These are phyloP conservation scores for Peniophora sp. DNA, from an alignment of 1,284 basidiomycete species.

Conservation along the genomic window DNA sequence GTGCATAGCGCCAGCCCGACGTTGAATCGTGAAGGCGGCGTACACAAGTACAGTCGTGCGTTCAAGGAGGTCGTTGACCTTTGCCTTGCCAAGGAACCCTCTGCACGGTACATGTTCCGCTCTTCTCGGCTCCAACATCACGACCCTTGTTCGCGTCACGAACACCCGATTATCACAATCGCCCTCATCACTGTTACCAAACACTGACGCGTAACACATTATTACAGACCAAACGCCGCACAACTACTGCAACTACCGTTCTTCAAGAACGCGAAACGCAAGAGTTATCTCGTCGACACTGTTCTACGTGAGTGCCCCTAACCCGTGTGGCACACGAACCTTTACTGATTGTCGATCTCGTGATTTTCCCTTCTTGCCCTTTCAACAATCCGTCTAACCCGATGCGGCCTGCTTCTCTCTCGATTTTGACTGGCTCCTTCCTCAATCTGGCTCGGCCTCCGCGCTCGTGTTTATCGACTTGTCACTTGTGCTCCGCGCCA, in stretches of 20 bases:
- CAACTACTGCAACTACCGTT: slow-evolving; percentile 76
- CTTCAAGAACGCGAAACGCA: slow-evolving; percentile 73
- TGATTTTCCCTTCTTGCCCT: too few species aligned
- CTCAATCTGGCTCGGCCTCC: too few species aligned
- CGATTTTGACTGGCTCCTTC: too few species aligned
- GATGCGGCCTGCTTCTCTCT: too few species aligned
- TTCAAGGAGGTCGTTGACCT: slow-evolving; percentile 77
- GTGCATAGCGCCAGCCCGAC: slow-evolving; percentile 69
- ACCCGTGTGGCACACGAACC: neutral
- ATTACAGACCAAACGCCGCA: slow-evolving; percentile 60
- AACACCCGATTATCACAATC: too few species aligned
- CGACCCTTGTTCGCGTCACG: neutral
- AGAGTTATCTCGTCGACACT: slow-evolving; percentile 62
- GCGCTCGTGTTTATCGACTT: too few species aligned
- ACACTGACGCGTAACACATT: neutral
- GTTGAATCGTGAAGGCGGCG: slow-evolving; percentile 63
- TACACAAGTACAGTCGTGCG: slow-evolving; percentile 72
- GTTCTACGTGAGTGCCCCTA: slow-evolving; percentile 49
- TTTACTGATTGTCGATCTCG: too few species aligned
- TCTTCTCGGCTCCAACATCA: slow-evolving; percentile 1
- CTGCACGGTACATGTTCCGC: slow-evolving; percentile 39
- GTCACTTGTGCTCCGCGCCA: too few species aligned
- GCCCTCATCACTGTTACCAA: neutral
- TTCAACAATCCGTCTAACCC: too few species aligned
- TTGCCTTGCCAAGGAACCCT: slow-evolving; percentile 81